A percentile compares a stretch with the other conserved stretches of the same genome.
These are phyloP conservation scores for Naganishia albida DNA, from an alignment of 1,284 basidiomycete genomes.

Conservation along the genomic window DNA sequence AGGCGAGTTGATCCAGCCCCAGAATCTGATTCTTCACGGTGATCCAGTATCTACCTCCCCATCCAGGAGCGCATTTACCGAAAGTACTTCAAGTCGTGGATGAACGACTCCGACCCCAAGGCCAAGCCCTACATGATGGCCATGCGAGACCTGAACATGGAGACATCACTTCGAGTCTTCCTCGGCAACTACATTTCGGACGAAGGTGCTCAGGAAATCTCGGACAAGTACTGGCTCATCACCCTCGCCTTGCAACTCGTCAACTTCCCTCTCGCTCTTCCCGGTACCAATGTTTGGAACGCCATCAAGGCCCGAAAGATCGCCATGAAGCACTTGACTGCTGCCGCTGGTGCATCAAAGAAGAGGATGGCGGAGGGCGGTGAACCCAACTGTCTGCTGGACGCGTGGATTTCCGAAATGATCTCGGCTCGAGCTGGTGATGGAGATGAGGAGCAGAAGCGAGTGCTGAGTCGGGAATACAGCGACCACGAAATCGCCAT, in stretches of 20 bases:
- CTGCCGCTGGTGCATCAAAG: conserved; percentile 80
- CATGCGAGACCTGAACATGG: conserved; percentile 94
- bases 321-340: conserved; percentile 79
- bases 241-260: conserved; percentile 94
- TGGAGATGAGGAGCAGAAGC: conserved; percentile 64
- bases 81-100: conserved; percentile 73
- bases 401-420: conserved; percentile 85
- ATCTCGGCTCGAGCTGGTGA: conserved; percentile 61
- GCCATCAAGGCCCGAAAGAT: conserved; percentile 90
- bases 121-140: conserved; percentile 81
- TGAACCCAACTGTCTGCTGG: conserved; percentile 86
- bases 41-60: conserved; percentile 73
- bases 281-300: conserved; percentile 94
- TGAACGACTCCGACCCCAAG: conserved; percentile 58
- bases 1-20: conserved; percentile 27
- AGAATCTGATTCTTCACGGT: conserved; percentile 16
- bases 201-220: conserved; percentile 74
- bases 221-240: conserved; percentile 94
- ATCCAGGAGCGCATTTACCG: conserved; percentile 87
- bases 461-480: conserved; percentile 68
- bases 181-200: conserved; percentile 87
- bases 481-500: conserved; percentile 94
- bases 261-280: conserved; percentile 95
- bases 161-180: conserved; percentile 93
- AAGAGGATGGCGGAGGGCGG: conserved; percentile 76